These are phyloP conservation scores for Stipa capillata DNA, from an alignment of 176 grass and related monocot species.

Conservation along the genomic window DNA sequence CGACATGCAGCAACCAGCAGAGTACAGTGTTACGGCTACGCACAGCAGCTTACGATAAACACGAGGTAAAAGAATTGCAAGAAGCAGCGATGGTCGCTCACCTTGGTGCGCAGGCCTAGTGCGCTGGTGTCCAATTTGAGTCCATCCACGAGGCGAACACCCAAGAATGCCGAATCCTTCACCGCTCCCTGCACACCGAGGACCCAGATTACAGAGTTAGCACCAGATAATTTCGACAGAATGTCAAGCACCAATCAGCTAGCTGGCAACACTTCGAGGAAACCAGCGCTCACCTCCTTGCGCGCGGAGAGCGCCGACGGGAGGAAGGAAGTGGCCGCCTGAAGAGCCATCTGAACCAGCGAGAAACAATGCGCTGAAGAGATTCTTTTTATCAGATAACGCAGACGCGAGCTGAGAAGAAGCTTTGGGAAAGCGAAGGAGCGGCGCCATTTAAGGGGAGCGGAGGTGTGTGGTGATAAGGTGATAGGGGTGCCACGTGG, in stretches of 20 bases:
- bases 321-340: conserved; percentile 66
- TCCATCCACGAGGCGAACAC: conserved; percentile 43
- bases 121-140: conserved; percentile 44
- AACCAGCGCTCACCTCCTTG: conserved; percentile 48
- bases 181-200: conserved; percentile 21
- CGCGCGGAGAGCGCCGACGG: conserved; percentile 64
- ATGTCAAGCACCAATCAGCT: not conserved
- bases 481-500: conserved; percentile 43
- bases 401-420: not conserved
- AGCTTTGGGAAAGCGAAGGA: not conserved
- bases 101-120: conserved; percentile 59
- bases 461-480: conserved; percentile 45
- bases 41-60: not conserved
- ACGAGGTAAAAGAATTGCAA: not conserved
- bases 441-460: not conserved
- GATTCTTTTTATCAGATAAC: not conserved
- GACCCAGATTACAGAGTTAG: not conserved
- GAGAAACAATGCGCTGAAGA: not conserved
- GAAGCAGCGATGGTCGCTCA: not conserved
- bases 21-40: not conserved
- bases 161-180: conserved; percentile 63
- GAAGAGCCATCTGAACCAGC: conserved; percentile 57
- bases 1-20: too few species aligned
- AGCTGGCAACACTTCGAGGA: not conserved
- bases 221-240: not conserved